phyloP scores from a whole-genome alignment of 352 stramenopile species.

The Blastocystis sp. region DNA sequence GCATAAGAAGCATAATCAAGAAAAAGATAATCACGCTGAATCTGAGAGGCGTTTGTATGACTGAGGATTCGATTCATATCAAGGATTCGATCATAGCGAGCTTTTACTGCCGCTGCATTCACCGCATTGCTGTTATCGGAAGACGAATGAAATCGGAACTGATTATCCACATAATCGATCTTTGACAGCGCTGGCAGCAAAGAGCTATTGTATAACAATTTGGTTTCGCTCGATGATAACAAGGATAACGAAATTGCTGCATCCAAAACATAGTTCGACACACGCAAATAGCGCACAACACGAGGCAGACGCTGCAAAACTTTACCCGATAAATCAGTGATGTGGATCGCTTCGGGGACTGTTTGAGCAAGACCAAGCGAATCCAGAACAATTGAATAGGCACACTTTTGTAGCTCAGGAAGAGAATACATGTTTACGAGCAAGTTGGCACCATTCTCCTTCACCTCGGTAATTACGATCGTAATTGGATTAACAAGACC shows the following conservation, averaged over 20 bases:
- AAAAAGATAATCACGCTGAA: background rate
- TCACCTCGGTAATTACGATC: background rate
- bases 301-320: background rate
- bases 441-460: conserved; percentile 20
- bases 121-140: background rate
- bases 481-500: background rate
- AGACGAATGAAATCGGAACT: background rate
- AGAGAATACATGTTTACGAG: conserved; percentile 7
- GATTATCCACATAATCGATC: background rate
- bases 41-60: background rate
- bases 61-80: background rate
- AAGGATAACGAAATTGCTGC: background rate
- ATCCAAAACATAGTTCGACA: conserved; percentile 45
- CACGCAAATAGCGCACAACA: background rate
- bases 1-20: conserved; percentile 4
- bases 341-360: background rate
- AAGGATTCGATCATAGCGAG: conserved; percentile 5
- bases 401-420: background rate
- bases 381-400: conserved; percentile 2
- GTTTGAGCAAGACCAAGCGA: conserved; percentile 29
- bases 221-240: background rate
- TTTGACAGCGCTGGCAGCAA: background rate
- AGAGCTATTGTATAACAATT: background rate
- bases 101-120: conserved; percentile 13
- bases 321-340: background rate